Conservation (phyloP, 2,329 filamentous ascomycete genomes). For the Scedosporium aurantiacum region DNA sequence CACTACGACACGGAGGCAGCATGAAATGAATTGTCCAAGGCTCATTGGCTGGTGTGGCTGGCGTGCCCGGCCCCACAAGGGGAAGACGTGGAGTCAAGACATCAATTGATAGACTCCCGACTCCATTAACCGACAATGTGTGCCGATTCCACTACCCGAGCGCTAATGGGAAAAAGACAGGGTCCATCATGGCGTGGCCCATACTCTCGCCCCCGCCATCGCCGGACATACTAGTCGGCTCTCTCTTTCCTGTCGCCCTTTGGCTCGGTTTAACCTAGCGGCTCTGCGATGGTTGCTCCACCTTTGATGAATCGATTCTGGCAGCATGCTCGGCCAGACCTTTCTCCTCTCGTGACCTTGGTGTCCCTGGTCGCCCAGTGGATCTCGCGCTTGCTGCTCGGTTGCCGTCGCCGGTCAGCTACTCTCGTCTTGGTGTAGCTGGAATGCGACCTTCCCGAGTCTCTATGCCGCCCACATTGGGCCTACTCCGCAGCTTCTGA, state of each 20-base stretch:
- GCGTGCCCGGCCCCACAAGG: neutral
- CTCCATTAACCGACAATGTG: neutral
- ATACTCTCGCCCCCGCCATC: neutral
- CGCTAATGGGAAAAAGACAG: neutral
- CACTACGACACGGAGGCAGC: too few relatives aligned
- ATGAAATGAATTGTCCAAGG: too few relatives aligned
- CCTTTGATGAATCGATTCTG: neutral
- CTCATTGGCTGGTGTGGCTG: too few relatives aligned
- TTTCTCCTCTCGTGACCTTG: neutral
- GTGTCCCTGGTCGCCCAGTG: neutral
- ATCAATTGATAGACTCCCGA: neutral
- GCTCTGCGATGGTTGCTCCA: neutral
- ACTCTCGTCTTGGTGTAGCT: neutral
- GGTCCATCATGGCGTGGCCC: neutral
- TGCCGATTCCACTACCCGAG: neutral
- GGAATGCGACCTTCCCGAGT: neutral
- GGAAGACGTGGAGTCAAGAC: too few relatives aligned
- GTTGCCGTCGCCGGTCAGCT: neutral
- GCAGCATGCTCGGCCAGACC: neutral
- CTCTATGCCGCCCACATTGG: neutral
- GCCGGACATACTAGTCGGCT: neutral
- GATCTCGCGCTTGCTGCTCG: neutral
- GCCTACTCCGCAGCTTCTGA: neutral
- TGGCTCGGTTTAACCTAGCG: neutral
- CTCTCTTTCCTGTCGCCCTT: neutral